phyloP scores from a whole-genome alignment of 768 basidiomycete genomes.

The Lenzites betulinus region DNA sequence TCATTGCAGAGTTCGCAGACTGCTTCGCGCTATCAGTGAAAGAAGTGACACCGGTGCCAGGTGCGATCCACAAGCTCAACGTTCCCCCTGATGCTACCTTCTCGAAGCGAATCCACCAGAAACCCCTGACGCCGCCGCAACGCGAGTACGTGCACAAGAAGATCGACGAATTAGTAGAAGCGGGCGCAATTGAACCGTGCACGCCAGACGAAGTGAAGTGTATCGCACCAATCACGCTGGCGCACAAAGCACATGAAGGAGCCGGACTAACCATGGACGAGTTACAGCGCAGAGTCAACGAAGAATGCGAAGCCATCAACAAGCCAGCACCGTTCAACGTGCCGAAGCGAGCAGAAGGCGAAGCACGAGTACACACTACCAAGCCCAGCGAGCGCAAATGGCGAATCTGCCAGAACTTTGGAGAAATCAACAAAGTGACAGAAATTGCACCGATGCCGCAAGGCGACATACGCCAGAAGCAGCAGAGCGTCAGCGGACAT shows the following conservation, averaged over 20 bases:
- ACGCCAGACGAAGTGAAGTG: slow-evolving; percentile 38
- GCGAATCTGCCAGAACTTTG: slow-evolving; percentile 43
- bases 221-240: slow-evolving; percentile 37
- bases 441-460: slow-evolving; percentile 25
- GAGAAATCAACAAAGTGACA: slow-evolving; percentile 31
- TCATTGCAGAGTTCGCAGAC: slow-evolving; percentile 39
- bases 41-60: slow-evolving; percentile 39
- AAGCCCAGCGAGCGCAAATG: slow-evolving; percentile 28
- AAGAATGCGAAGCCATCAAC: slow-evolving; percentile 34
- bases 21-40: slow-evolving; percentile 41
- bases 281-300: slow-evolving; percentile 37
- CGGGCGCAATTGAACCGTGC: slow-evolving; percentile 37
- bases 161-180: slow-evolving; percentile 37
- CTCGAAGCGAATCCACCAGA: slow-evolving; percentile 35
- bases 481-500: slow-evolving; percentile 39
- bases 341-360: slow-evolving; percentile 23
- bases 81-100: slow-evolving; percentile 34
- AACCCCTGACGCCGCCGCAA: slow-evolving; percentile 36
- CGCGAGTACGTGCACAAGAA: slow-evolving; percentile 32
- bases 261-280: slow-evolving; percentile 36
- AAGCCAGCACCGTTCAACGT: slow-evolving; percentile 25
- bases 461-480: slow-evolving; percentile 42
- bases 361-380: background rate
- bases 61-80: slow-evolving; percentile 36
- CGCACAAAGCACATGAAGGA: slow-evolving; percentile 38